phyloP scores from a whole-genome alignment of 108 stramenopile species.

The Fragilaria crotonensis region DNA sequence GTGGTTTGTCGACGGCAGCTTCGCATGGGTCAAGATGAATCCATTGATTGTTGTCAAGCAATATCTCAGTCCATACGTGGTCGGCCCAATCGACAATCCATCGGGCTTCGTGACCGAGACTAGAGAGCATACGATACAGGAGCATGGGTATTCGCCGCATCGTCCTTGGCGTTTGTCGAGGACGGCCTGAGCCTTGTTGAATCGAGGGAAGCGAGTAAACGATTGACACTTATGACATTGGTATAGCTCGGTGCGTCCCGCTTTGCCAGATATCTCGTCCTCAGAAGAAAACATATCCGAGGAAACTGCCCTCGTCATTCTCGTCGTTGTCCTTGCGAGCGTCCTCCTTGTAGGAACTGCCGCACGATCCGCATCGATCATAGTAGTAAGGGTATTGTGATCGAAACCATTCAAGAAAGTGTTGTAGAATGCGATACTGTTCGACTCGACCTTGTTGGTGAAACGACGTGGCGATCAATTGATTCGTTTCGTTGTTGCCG shows the following conservation, averaged over 20 bases:
- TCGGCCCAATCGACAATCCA: constrained; percentile 73
- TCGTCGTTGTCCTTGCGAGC: constrained; percentile 8
- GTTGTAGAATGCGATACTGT: constrained; percentile 23
- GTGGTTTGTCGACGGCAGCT: constrained; percentile 53
- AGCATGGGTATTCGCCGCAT: constrained; percentile 65
- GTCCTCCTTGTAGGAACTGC: constrained; percentile 47
- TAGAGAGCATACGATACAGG: constrained; percentile 45
- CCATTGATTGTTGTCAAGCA: constrained; percentile 29
- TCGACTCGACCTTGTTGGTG: neutral
- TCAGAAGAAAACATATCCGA: constrained; percentile 41
- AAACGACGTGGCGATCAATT: constrained; percentile 17
- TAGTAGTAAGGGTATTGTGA: constrained; percentile 50
- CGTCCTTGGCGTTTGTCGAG: constrained; percentile 34
- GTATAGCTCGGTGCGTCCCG: constrained; percentile 51
- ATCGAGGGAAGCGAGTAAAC: constrained; percentile 59
- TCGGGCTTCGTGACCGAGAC: constrained; percentile 36
- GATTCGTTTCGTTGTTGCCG: constrained; percentile 22
- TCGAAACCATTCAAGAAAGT: constrained; percentile 57
- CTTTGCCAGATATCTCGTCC: constrained; percentile 30
- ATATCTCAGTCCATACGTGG: constrained; percentile 61
- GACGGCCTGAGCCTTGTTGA: constrained; percentile 41
- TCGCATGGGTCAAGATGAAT: constrained; percentile 70
- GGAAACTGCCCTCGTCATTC: constrained; percentile 31
- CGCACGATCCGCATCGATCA: constrained; percentile 44
- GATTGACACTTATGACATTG: constrained; percentile 40